These are phyloP conservation scores for Citrus unshiu DNA, from an alignment of 345 rosid species.

Conservation along the genomic window DNA sequence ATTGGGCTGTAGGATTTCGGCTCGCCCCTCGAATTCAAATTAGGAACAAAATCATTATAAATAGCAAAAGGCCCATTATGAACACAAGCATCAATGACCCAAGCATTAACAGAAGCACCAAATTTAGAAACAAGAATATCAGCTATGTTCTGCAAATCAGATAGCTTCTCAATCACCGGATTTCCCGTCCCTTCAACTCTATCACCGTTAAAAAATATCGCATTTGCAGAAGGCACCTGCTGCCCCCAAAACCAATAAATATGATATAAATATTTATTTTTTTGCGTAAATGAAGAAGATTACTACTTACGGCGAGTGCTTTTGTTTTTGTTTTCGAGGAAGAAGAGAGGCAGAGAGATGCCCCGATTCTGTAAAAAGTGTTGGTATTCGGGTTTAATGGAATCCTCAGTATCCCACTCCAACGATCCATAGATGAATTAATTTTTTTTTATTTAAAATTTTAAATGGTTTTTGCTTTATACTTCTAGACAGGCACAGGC, in stretches of 20 bases:
- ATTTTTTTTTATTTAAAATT: neutral
- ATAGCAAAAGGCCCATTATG: constrained; percentile 78
- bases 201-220: constrained; percentile 74
- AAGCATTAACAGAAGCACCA: constrained; percentile 60
- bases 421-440: constrained; percentile 47
- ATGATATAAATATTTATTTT: neutral
- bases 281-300: constrained; percentile 6
- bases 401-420: constrained; percentile 61
- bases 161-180: constrained; percentile 66
- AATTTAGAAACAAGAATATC: constrained; percentile 71
- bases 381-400: constrained; percentile 29
- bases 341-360: constrained; percentile 61
- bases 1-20: constrained; percentile 51
- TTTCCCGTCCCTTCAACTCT: constrained; percentile 59
- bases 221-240: constrained; percentile 69
- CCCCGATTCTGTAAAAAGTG: constrained; percentile 53
- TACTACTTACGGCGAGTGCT: constrained; percentile 30
- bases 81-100: constrained; percentile 67
- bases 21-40: constrained; percentile 52
- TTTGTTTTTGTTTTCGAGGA: constrained; percentile 14
- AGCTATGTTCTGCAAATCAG: constrained; percentile 58
- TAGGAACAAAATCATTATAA: constrained; percentile 66
- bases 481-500: neutral
- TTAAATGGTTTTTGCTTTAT: neutral
- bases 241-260: neutral